Base-by-base conservation (phyloP, 306 rosid species). In the Argentina anserina region DNA sequence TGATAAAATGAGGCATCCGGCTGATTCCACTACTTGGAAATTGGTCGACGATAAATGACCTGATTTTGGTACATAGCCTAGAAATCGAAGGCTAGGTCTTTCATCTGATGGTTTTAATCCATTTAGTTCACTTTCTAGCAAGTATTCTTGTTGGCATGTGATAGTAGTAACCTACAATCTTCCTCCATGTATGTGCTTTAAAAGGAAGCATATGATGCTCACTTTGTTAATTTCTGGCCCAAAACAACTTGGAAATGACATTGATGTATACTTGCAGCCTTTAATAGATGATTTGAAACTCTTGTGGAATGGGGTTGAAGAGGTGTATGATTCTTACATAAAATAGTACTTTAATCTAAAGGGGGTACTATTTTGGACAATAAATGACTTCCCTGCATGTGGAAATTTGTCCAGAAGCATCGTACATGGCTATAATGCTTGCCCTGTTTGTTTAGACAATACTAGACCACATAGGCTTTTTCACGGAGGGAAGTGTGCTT, bases 261-360 rank as follows among this genome's bases (percentile, higher is more conserved):
- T 41, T 11, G 46, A 41, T 12, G 46, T 41, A 13, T 41, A 41
- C 46, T 4, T 41, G 4, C 11, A 61, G 21, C 78, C 56, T 0
- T 56, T 75, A 3, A 53, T 65, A 3, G 53, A 75, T 23, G 67
- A 67, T 25, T 42, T 75, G n/a, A 75, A 52, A 5, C 1, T 12
- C 0, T 34, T 75, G 1, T 75, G 46, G 73, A 23, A 4, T 0
- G 36, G 12, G 9, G 9, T 6, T 6, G 17, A 25, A 3, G 33
- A 31, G 31, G 53, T 20, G 0, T 37, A 26, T 8, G 58, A 53
- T 66, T 33, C n/a, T 6, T n/a, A 34, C 4, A 33, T 0, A 0
- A 3, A 4, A 14, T 18, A 34, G 11, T 5, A 1, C 7, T 49
- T 52, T 18, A 66, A 0, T 6, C 49, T 75, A 2, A n/a, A 1